A percentile compares a stretch with the other conserved stretches of the same genome.
Evolutionary conservation across 2,329 filamentous ascomycete genomes (phyloP).

Genomic region (Aureobasidium sp.): DNA sequence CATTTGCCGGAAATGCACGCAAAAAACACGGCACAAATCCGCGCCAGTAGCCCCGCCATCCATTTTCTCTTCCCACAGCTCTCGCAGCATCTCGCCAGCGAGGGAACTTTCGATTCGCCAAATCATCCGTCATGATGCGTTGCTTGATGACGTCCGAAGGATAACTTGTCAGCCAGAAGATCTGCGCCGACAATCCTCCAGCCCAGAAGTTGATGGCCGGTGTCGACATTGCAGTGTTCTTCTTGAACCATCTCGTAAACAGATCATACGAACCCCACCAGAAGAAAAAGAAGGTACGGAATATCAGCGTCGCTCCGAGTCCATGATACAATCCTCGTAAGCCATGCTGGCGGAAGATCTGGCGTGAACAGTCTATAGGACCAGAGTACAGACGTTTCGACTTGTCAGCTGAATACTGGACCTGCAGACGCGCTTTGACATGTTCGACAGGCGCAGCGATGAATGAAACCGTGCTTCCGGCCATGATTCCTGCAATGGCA

Average conservation of each 20-base stretch:
- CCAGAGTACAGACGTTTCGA: constrained; percentile 71
- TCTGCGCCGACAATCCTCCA: constrained; percentile 81
- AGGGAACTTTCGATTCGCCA: constrained; percentile 65
- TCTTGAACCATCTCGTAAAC: constrained; percentile 59
- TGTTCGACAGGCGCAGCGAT: constrained; percentile 93
- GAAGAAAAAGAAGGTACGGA: constrained; percentile 91
- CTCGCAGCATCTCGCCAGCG: constrained; percentile 73
- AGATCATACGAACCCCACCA: constrained; percentile 98
- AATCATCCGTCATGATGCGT: constrained; percentile 88
- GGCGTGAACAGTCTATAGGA: constrained; percentile 72
- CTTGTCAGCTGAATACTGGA: constrained; percentile 82
- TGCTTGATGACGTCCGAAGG: constrained; percentile 93
- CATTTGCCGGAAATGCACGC: constrained; percentile 91
- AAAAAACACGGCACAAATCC: constrained; percentile 92
- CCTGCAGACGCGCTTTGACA: constrained; percentile 85
- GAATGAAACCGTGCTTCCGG: constrained; percentile 84
- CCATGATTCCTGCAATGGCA: constrained; percentile 77
- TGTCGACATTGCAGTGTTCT: constrained; percentile 60
- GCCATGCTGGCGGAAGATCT: constrained; percentile 60
- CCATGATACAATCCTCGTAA: constrained; percentile 78
- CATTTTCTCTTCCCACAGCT: constrained; percentile 67
- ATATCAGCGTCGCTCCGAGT: constrained; percentile 73
- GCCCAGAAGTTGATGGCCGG: constrained; percentile 96
- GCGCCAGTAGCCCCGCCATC: constrained; percentile 76
- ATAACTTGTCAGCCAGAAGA: constrained; percentile 92